Percentiles rank a stretch among this genome's conserved stretches.
phyloP scores from a whole-genome alignment of 2,329 filamentous ascomycete genomes.

The Albifimbria verrucaria region DNA sequence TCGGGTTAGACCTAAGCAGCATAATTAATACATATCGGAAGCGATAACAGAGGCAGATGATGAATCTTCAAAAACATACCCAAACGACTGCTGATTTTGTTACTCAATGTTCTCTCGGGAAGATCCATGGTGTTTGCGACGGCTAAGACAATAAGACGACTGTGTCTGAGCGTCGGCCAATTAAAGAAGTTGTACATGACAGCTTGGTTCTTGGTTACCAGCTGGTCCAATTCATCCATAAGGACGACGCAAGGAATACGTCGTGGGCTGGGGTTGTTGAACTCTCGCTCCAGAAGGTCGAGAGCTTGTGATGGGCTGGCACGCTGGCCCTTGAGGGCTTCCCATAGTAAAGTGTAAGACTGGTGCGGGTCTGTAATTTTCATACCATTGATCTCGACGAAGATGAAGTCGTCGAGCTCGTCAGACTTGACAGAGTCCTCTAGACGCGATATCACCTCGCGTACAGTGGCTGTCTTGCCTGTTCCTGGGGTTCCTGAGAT shows the following conservation, averaged over 20 bases:
- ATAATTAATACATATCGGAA: conserved; percentile 3
- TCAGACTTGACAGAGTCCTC: conserved; percentile 85
- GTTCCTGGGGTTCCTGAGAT: conserved; percentile 98
- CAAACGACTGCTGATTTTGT: conserved; percentile 93
- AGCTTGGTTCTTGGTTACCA: conserved; percentile 97
- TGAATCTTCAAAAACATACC: conserved; percentile 35
- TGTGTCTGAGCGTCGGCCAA: conserved; percentile 90
- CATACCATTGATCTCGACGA: conserved; percentile 99
- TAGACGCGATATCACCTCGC: conserved; percentile 86
- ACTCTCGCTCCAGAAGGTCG: conserved; percentile 87
- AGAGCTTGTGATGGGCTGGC: conserved; percentile 90
- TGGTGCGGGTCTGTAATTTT: conserved; percentile 98
- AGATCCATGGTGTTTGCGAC: conserved; percentile 99
- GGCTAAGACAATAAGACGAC: conserved; percentile 88
- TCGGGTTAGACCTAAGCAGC: conserved; percentile 64
- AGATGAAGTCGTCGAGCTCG: conserved; percentile 96
- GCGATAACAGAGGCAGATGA: neutral
- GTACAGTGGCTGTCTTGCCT: conserved; percentile 94
- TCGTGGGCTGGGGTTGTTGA: conserved; percentile 84
- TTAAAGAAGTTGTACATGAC: conserved; percentile 99
- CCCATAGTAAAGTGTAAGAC: conserved; percentile 92
- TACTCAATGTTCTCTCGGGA: conserved; percentile 91
- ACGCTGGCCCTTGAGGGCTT: conserved; percentile 88
- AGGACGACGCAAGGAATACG: conserved; percentile 93
- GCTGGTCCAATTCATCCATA: conserved; percentile 97